Evolutionary conservation across 2,329 filamentous ascomycete genomes (phyloP).

Genomic region (Curvularia sp.): DNA sequence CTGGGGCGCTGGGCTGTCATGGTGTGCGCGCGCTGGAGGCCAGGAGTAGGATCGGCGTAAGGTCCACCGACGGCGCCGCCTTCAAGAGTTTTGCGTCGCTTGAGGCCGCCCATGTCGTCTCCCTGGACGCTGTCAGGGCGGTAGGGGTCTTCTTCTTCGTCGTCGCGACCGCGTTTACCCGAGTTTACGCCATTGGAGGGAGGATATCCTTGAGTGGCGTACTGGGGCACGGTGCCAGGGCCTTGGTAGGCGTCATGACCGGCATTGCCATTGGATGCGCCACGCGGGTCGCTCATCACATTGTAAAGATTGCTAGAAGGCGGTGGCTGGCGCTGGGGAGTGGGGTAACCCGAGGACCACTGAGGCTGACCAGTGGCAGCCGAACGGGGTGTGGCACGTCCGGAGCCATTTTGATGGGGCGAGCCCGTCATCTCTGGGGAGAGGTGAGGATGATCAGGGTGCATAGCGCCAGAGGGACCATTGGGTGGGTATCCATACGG

Average conservation of each 20-base stretch:
- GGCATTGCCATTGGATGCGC: slow-evolving; percentile 68
- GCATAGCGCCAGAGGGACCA: slow-evolving; percentile 68
- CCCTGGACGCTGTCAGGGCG: slow-evolving; percentile 64
- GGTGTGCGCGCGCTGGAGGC: slow-evolving; percentile 44
- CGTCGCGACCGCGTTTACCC: slow-evolving; percentile 69
- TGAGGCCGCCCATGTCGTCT: slow-evolving; percentile 69
- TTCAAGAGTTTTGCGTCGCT: slow-evolving; percentile 78
- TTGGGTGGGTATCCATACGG: slow-evolving; percentile 79
- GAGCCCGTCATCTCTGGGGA: slow-evolving; percentile 84
- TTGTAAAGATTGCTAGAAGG: slow-evolving; percentile 85
- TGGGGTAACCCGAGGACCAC: slow-evolving; percentile 76
- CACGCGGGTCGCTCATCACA: slow-evolving; percentile 83
- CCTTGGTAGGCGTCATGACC: slow-evolving; percentile 74
- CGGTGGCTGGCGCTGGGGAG: slow-evolving; percentile 73
- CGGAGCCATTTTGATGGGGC: slow-evolving; percentile 81
- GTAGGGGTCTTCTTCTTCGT: slow-evolving; percentile 70
- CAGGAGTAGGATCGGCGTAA: slow-evolving; percentile 43
- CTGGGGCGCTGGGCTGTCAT: slow-evolving; percentile 40
- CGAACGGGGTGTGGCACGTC: slow-evolving; percentile 84
- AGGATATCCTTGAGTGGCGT: slow-evolving; percentile 66
- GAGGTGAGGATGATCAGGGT: slow-evolving; percentile 76
- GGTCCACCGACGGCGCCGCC: slow-evolving; percentile 49
- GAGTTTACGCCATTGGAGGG: slow-evolving; percentile 66
- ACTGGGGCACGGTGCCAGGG: slow-evolving; percentile 64
- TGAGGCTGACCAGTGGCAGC: slow-evolving; percentile 74